Evolutionary conservation across 805 yeast species (phyloP), one percentile per base, ranked within the genome.

Genomic region (Diddensiella caesifluorescens): DNA sequence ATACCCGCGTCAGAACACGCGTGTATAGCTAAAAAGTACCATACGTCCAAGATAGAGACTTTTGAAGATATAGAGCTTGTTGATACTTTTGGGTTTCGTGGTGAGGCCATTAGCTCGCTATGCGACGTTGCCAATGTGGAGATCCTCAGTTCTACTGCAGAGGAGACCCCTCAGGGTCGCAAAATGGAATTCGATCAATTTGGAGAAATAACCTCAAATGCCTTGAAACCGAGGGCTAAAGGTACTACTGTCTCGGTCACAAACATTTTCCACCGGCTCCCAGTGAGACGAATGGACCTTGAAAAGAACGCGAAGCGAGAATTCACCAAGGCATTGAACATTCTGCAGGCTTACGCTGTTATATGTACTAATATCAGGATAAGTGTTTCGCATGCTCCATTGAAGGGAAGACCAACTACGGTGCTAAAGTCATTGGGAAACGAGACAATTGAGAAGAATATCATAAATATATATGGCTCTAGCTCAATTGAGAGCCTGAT

Each of bases 251-350:
- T 87, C 0, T 54, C 53, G 0, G 66, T 92, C 4, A 52, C 73
- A 1, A 69, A 77, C 30, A 52, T 92, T 7, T 92, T 92, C 55
- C 60, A 70, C 6, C 71, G 65, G 38, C 61, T 89, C 40, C 97
- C 97, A 0, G 98, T 94, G 5, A 68, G 99, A 45, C 69, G 77
- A 37, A 81, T 79, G 53, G 88, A 84, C 49, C 73, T 89, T 38
- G 70, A 67, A 15, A 84, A 79, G 54, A 80, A 83, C 50, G 55
- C 65, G 28, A 84, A 77, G 55, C 70, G 79, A 44, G 95, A 88
- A 56, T 87, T 80, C 62, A 69, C 77, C 35, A 83, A 80, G 53
- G 70, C 85, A n/a, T 54, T 90, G 2, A 56, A 65, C 0, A 54
- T 82, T 30, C 51, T 92, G 2, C 92, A 78, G 51, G 74, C 74